Evolutionary conservation across 1,284 basidiomycete species (phyloP).

Genomic region (Chondrostereum purpureum): DNA sequence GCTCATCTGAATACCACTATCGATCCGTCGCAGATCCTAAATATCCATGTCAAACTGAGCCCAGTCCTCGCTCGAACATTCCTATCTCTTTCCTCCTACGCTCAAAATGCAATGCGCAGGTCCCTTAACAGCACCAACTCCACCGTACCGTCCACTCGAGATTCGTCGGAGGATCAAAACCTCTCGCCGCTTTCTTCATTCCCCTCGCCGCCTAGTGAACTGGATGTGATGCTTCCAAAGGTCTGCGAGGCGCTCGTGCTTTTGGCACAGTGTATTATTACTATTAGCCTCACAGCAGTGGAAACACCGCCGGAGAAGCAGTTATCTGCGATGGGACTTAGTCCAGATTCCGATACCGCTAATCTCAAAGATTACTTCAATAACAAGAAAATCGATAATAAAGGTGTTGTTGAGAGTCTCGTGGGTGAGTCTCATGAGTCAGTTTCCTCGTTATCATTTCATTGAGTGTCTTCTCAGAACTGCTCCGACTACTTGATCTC

Average conservation of each 20-base stretch:
- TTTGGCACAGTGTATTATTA: conserved; percentile 67
- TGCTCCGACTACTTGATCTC: conserved; percentile 60
- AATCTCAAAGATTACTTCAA: conserved; percentile 37
- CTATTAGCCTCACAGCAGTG: conserved; percentile 53
- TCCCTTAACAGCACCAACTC: conserved; percentile 30
- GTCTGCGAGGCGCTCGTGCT: conserved; percentile 77
- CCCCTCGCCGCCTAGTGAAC: conserved; percentile 25
- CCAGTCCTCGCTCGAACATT: conserved; percentile 48
- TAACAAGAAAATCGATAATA: conserved; percentile 32
- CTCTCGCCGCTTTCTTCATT: conserved; percentile 11
- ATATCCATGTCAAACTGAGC: conserved; percentile 36
- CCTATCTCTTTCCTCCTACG: conserved; percentile 46
- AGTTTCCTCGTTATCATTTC: conserved; percentile 9
- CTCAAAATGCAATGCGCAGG: conserved; percentile 42
- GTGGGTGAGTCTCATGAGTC: conserved; percentile 62
- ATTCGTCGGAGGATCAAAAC: conserved; percentile 11
- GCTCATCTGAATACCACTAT: conserved; percentile 18
- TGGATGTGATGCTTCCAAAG: conserved; percentile 65
- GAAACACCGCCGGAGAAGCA: conserved; percentile 19
- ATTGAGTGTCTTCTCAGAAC: conserved; percentile 35
- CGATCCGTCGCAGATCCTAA: conserved; percentile 24
- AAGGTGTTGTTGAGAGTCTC: conserved; percentile 48
- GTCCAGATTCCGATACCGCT: conserved; percentile 17
- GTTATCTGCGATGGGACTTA: conserved; percentile 15
- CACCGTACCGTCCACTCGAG: conserved; percentile 3